Conservation (phyloP, 345 rosid species). For the Eutrema yunnanense region DNA sequence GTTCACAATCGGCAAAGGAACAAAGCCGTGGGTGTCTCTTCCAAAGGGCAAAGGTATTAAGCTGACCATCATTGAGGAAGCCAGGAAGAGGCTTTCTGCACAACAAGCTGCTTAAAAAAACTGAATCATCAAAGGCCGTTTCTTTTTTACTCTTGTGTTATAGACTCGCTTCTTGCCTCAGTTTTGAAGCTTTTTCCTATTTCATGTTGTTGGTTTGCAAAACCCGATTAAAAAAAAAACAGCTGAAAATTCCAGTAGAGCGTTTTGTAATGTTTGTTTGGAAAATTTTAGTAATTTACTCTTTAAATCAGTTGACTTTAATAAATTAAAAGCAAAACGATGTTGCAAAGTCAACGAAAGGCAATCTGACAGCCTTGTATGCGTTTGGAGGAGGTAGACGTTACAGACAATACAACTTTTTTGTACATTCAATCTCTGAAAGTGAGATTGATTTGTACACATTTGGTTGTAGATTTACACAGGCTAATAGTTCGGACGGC, state of each 20-base stretch:
- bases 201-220: constrained; percentile 5
- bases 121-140: not conserved
- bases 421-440: not conserved
- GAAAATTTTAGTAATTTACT: not conserved
- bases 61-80: constrained; percentile 77
- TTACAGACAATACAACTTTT: not conserved
- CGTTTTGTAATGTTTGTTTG: constrained; percentile 13
- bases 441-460: not conserved
- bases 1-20: constrained; percentile 70
- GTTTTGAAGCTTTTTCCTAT: not conserved
- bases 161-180: constrained; percentile 2
- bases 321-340: not conserved
- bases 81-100: constrained; percentile 68
- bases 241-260: constrained; percentile 15
- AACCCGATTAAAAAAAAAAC: not conserved
- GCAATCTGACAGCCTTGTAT: not conserved
- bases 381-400: not conserved
- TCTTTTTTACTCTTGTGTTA: not conserved
- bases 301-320: not conserved
- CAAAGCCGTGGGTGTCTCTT: constrained; percentile 85
- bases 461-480: not conserved
- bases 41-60: constrained; percentile 92
- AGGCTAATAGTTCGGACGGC: not conserved
- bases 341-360: not conserved
- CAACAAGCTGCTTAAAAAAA: constrained; percentile 37